Evolutionary conservation across 2,329 filamentous ascomycete genomes (phyloP).

Genomic region (Neonectria faginata): DNA sequence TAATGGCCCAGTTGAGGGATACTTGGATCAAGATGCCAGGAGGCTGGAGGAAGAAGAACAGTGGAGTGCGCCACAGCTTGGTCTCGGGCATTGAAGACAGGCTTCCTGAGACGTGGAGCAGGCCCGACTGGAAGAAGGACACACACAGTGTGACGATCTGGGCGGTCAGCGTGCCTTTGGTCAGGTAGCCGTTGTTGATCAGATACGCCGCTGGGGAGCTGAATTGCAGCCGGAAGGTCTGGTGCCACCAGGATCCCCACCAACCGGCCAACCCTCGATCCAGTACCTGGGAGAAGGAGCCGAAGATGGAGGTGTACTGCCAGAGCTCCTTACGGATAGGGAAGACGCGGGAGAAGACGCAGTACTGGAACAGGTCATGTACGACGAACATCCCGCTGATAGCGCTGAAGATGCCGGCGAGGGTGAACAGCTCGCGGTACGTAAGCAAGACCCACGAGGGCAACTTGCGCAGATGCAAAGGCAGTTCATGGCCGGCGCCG

Average conservation of each 20-base stretch:
- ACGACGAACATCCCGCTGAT: slow-evolving; percentile 71
- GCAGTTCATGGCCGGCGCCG: slow-evolving; percentile 46
- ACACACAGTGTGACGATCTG: slow-evolving; percentile 48
- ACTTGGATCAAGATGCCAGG: slow-evolving; percentile 73
- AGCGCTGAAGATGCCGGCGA: slow-evolving; percentile 68
- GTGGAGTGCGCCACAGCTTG: slow-evolving; percentile 63
- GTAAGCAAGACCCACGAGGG: slow-evolving; percentile 60
- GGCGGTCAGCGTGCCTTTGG: slow-evolving; percentile 44
- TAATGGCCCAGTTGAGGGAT: slow-evolving; percentile 50
- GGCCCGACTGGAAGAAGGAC: slow-evolving; percentile 72
- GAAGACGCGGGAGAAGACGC: slow-evolving; percentile 62
- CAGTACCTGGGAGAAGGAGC: slow-evolving; percentile 65
- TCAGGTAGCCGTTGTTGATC: slow-evolving; percentile 54
- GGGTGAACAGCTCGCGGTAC: slow-evolving; percentile 68
- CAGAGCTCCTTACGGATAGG: slow-evolving; percentile 63
- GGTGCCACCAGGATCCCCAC: slow-evolving; percentile 93
- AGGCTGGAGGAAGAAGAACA: slow-evolving; percentile 80
- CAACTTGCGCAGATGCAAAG: slow-evolving; percentile 57
- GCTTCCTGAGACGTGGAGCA: slow-evolving; percentile 79
- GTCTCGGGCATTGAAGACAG: slow-evolving; percentile 69
- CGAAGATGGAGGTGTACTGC: slow-evolving; percentile 67
- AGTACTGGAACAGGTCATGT: slow-evolving; percentile 67
- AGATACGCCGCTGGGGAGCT: slow-evolving; percentile 67
- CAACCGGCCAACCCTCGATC: slow-evolving; percentile 81
- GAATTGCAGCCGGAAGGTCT: slow-evolving; percentile 83